phyloP scores from a whole-genome alignment of 495 filamentous ascomycete genomes.

The Trichocladium antarcticum region DNA sequence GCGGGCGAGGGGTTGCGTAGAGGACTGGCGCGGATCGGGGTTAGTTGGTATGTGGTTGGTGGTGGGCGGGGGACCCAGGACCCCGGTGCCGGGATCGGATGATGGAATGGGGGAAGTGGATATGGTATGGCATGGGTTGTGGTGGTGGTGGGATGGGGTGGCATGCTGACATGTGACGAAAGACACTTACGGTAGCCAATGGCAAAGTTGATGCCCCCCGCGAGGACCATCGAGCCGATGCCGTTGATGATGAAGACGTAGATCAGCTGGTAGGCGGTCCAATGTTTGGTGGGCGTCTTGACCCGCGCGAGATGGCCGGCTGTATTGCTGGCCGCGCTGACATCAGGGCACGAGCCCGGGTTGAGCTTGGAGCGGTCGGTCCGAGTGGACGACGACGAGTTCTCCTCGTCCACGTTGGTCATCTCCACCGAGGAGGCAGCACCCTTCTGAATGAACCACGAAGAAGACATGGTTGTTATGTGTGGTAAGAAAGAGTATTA shows the following conservation, averaged over 20 bases:
- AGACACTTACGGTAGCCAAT: slow-evolving; percentile 31
- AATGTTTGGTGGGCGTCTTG: slow-evolving; percentile 21
- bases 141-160: too few relatives aligned
- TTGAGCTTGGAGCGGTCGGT: neutral
- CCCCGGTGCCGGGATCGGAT: too few relatives aligned
- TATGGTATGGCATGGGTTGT: neutral
- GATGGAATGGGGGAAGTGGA: neutral
- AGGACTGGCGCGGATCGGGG: neutral
- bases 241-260: slow-evolving; percentile 34
- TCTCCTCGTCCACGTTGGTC: too few relatives aligned
- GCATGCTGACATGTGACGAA: too few relatives aligned
- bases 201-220: slow-evolving; percentile 36
- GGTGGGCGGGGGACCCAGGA: neutral
- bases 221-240: slow-evolving; percentile 28
- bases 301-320: slow-evolving; percentile 10
- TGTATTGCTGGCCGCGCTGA: slow-evolving; percentile 1
- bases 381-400: too few relatives aligned
- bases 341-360: neutral
- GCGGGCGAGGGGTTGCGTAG: slow-evolving; percentile 21
- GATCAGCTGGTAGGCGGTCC: slow-evolving; percentile 30
- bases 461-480: too few relatives aligned
- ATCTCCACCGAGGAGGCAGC: too few relatives aligned
- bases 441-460: too few relatives aligned
- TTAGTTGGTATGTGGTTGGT: neutral
- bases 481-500: too few relatives aligned